Evolutionary conservation across 2,329 filamentous ascomycete genomes (phyloP), one percentile per base, ranked within the genome.

Genomic region (Ophiobolus disseminans): DNA sequence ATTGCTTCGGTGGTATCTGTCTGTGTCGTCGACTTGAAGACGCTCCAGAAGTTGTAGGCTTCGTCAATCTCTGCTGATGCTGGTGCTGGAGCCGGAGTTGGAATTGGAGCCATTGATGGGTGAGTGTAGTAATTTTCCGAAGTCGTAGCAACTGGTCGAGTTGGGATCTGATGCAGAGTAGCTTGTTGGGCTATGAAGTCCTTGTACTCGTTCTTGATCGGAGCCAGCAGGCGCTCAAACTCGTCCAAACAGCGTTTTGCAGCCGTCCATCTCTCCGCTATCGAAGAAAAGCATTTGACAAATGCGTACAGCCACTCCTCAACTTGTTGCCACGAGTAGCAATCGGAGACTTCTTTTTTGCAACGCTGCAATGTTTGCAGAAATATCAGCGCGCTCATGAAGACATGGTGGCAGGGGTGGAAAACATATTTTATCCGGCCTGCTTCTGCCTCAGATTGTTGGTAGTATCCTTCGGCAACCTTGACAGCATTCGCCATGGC

Each of bases 361-460:
- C 68, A 72, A 22, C 58, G 60, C 37, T 62, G 57, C 31, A 73
- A 35, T 4, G 59, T 65, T 14, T 66, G 66, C 9, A 73, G 53
- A 32, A 73, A 72, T 6, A 70, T 57, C 8, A 67, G 53, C 6
- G 69, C 69, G 25, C 60, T 65, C 10, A 64, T 63, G 55, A 70
- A 72, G 2, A 67, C 62, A 32, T 73, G 68, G 30, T 73, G 69
- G 19, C 68, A 71, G 11, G 69, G 68, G 45, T 73, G 69, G 40
- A 73, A 73, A 13, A 73, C 69, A 42, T 73, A 73, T 61, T 72
- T 73, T 50, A 71, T 71, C 41, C 66, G 62, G 10, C 69, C 69
- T 21, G 61, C 62, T 28, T 66, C 64, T 31, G 65, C 62, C 34
- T 71, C 67, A 25, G 61, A 61, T 51, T 73, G 69, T 25, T 61